Percentiles rank a stretch among this genome's conserved stretches.
phyloP scores from a whole-genome alignment of 1,139 yeast genomes.

The Nakaseomyces glabratus region DNA sequence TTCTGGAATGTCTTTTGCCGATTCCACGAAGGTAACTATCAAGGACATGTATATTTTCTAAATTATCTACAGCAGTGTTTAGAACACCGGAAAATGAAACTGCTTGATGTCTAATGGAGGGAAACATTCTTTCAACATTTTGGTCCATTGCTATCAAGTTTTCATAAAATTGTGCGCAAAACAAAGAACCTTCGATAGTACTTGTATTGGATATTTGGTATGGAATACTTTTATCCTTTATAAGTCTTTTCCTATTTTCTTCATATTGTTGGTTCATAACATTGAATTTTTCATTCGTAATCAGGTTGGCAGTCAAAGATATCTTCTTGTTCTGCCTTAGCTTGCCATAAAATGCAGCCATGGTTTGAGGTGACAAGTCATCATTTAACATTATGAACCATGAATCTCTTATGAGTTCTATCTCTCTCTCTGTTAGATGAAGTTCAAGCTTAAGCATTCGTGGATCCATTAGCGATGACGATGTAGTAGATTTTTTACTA shows the following conservation, averaged over 20 bases:
- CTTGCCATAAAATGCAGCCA: constrained; percentile 12
- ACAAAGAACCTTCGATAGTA: constrained; percentile 10
- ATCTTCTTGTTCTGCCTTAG: constrained; percentile 7
- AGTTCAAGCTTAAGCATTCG: constrained; percentile 25
- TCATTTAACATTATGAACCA: constrained; percentile 35
- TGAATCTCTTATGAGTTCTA: constrained; percentile 33
- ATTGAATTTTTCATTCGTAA: constrained; percentile 4
- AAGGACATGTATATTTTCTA: constrained; percentile 38
- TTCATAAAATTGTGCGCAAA: constrained; percentile 34
- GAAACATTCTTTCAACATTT: constrained; percentile 47
- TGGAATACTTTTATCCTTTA: constrained; percentile 19
- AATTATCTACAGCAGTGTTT: constrained; percentile 46
- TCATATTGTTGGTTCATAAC: constrained; percentile 4
- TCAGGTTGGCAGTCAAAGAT: constrained; percentile 2
- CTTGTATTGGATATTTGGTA: constrained; percentile 46
- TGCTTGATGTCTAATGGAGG: constrained; percentile 63
- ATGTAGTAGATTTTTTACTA: constrained; percentile 5
- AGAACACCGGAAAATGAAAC: constrained; percentile 74
- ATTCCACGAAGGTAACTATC: constrained; percentile 54
- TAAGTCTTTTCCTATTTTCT: background rate
- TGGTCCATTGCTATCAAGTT: constrained; percentile 50
- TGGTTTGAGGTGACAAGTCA: constrained; percentile 15
- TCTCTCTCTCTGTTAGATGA: constrained; percentile 32
- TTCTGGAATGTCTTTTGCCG: constrained; percentile 70
- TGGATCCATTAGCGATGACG: constrained; percentile 12